Evolutionary conservation across 164 flowering plant genomes (phyloP), one percentile per base, ranked within the genome.

Genomic region (Tetracentron sinense): DNA sequence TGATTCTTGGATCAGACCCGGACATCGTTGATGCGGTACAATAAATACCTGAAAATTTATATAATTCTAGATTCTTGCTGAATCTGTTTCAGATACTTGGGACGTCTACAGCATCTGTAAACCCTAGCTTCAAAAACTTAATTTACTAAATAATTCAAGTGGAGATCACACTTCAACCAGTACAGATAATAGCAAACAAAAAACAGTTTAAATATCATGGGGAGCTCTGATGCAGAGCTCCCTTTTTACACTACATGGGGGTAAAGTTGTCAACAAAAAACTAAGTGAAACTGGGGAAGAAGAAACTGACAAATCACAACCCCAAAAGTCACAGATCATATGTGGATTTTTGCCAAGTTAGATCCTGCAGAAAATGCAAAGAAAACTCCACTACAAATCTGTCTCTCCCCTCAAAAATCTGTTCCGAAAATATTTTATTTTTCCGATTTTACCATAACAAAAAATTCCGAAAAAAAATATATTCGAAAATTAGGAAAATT

Each of bases 1-100:
- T 78, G 30, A 73, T 72, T 63, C 77, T 81, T n/a, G 77, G 56
- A 69, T 76, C 82, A 49, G 83, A 78, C 76, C 80, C 82, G 14
- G 81, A 75, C 79, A 78, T 79, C 42, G 31, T 64, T 42, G 55
- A 67, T 60, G n/a, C 62, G 23, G 31, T 7, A 58, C n/a, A 38
- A 4, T n/a, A 44, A 30, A 53, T 54, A 33, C 4, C 56, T 20
- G 1, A 51, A 51, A 33, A 62, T 17, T 17, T 30, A 17, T 21
- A 38, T 26, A 20, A 20, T 1, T 5, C 53, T 49, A 4, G 20
- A 38, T 38, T 38, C 44, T 33, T 33, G 38, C n/a, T n/a, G n/a
- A n/a, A n/a, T n/a, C n/a, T n/a, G 38, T 4, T 33, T 33, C 38
- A 33, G 8, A 33, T n/a, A n/a, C n/a, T n/a, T n/a, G n/a, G n/a